Percentiles rank a stretch among this genome's conserved stretches.
Conservation (phyloP, 2,329 filamentous ascomycete genomes). For the Aspergillus tamarii region DNA sequence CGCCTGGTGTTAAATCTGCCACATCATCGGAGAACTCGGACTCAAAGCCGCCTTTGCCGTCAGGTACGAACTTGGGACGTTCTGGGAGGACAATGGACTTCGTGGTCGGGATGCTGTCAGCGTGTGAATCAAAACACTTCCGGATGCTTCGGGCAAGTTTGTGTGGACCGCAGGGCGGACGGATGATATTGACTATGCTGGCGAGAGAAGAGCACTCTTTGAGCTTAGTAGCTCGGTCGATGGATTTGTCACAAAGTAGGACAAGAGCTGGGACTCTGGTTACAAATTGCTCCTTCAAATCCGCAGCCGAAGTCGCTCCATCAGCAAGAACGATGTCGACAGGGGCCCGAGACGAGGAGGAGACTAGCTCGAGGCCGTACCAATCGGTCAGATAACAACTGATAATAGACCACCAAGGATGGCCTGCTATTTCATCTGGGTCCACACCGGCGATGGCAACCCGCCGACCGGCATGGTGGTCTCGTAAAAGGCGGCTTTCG, state of each 20-base stretch:
- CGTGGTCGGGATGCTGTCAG: slow-evolving; percentile 2
- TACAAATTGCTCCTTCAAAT: slow-evolving; percentile 20
- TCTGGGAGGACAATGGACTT: slow-evolving; percentile 12
- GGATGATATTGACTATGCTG: slow-evolving; percentile 41
- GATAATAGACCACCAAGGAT: slow-evolving; percentile 32
- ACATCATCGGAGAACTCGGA: slow-evolving; percentile 2
- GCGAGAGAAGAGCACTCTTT: slow-evolving; percentile 35
- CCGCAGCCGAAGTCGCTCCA: slow-evolving; percentile 31
- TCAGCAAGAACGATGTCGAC: slow-evolving; percentile 42
- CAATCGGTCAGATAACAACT: slow-evolving; percentile 40
- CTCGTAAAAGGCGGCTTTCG: slow-evolving; percentile 29
- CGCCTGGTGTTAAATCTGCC: slow-evolving; percentile 11
- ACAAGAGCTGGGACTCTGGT: slow-evolving; percentile 37
- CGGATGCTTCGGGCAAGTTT: slow-evolving; percentile 44
- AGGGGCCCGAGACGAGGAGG: slow-evolving; percentile 28
- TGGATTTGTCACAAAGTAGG: slow-evolving; percentile 40
- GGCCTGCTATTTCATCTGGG: slow-evolving; percentile 19
- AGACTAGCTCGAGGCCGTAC: slow-evolving; percentile 40
- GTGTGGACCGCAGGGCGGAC: slow-evolving; percentile 45
- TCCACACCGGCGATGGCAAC: slow-evolving; percentile 35
- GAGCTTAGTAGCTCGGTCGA: slow-evolving; percentile 36
- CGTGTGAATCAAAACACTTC: slow-evolving; percentile 30
- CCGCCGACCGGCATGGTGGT: slow-evolving; percentile 29
- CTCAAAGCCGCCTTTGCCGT: neutral
- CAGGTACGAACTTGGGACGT: slow-evolving; percentile 11